Conservation (phyloP, 345 rosid species). For the Noccaea bulbosa region DNA sequence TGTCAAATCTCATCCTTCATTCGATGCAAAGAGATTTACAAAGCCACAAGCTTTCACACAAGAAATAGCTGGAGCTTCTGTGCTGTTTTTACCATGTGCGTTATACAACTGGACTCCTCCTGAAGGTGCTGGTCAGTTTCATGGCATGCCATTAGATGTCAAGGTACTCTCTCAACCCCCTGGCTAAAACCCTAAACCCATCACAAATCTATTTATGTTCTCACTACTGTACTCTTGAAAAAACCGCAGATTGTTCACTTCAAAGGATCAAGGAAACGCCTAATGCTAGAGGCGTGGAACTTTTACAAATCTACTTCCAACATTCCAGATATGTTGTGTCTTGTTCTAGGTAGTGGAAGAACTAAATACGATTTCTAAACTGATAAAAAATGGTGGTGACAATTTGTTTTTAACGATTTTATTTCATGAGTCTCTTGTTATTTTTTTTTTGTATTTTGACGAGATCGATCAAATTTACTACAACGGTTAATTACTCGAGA, state of each 20-base stretch:
- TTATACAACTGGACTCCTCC: conserved; percentile 97
- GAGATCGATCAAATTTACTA: conserved; percentile 14
- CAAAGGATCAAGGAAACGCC: conserved; percentile 94
- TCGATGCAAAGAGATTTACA: conserved; percentile 68
- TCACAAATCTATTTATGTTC: neutral
- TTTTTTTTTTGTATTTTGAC: neutral
- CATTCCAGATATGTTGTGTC: conserved; percentile 81
- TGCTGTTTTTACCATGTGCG: conserved; percentile 83
- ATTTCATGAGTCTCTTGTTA: conserved; percentile 3
- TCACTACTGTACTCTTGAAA: neutral
- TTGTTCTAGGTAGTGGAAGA: conserved; percentile 82
- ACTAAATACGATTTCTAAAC: conserved; percentile 82
- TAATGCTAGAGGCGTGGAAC: conserved; percentile 98
- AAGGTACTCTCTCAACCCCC: conserved; percentile 54
- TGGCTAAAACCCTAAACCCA: neutral
- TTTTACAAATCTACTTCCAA: conserved; percentile 55
- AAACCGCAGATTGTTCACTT: conserved; percentile 79
- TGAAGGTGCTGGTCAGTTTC: conserved; percentile 98
- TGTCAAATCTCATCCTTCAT: conserved; percentile 61
- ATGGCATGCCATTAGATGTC: conserved; percentile 94
- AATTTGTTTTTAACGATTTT: neutral
- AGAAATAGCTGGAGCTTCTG: conserved; percentile 61
- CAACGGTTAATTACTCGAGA: conserved; percentile 14
- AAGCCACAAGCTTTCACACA: conserved; percentile 64
- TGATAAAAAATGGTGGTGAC: neutral